Evolutionary conservation across 352 stramenopile genomes (phyloP), one percentile per base, ranked within the genome.

Genomic region (Pythium plurisporium): DNA sequence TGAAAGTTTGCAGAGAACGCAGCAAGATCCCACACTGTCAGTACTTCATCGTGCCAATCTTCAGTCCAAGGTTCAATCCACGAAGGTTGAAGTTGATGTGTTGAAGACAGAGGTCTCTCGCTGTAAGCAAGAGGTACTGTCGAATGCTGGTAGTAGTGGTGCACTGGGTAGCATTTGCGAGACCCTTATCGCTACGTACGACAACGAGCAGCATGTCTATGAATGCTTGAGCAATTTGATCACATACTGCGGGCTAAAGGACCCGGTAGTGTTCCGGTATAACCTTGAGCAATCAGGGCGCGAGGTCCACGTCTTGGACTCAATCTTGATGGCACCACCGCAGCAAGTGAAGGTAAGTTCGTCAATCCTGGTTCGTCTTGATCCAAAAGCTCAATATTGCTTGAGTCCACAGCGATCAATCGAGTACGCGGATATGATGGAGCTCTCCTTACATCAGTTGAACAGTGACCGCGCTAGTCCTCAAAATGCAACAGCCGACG

Each of bases 131-230:
- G 74, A 87, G 19, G 62, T 86, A 17, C 77, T 91, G 33, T 85
- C 73, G 0, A 63, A 71, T 17, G 33, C 56, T 2, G 71, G 78
- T 11, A 67, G 48, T 12, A 58, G 23, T 23, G 47, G 81, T 30
- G 72, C 65, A 19, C 75, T 91, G 14, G 68, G 64, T 2, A 70
- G 64, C n/a, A 67, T 86, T 17, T 89, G 80, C 45, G 81, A 85
- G 42, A 66, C 38, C 3, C 71, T 91, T 20, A 66, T 91, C 29
- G 67, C 79, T n/a, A 79, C 71, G 4, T 91, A 83, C 34, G 74
- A 79, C 44, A 89, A 88, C 45, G 76, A 89, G 38, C 78, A 87
- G 64, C 67, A 86, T 46, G 81, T 91, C 2, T 86, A 89, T 43
- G 71, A 87, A 48, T 87, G 68, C 34, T 70, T 91, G 20, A 66